Conservation (phyloP, 768 basidiomycete species). For the Lactarius psammicola region DNA sequence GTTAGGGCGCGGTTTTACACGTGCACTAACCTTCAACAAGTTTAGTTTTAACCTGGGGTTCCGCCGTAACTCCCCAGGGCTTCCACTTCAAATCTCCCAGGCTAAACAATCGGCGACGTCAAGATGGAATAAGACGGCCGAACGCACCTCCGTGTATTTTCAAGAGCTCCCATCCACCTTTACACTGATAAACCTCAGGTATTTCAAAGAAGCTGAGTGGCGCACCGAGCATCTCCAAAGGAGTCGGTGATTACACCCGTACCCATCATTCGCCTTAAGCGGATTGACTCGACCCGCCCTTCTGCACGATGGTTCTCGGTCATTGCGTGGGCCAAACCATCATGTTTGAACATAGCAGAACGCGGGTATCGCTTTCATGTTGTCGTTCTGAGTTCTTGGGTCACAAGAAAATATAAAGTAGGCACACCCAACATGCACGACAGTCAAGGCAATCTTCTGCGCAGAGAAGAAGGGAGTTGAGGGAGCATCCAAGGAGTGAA, state of each 20-base stretch:
- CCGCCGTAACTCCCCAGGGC: conserved; percentile 86
- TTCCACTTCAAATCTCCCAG: conserved; percentile 90
- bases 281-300: conserved; percentile 75
- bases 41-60: conserved; percentile 81
- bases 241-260: conserved; percentile 88
- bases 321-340: conserved; percentile 76
- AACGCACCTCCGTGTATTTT: conserved; percentile 83
- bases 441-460: conserved; percentile 69
- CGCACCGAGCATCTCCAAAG: conserved; percentile 86
- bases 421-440: conserved; percentile 88
- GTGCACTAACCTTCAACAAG: conserved; percentile 64
- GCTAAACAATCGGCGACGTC: conserved; percentile 39
- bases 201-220: neutral
- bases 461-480: conserved; percentile 82
- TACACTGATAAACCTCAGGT: neutral
- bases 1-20: too few species aligned
- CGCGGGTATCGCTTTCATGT: conserved; percentile 74
- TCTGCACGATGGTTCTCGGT: conserved; percentile 98
- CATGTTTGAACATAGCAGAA: conserved; percentile 72
- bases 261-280: conserved; percentile 88
- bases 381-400: neutral
- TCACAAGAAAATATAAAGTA: neutral
- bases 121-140: neutral
- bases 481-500: conserved; percentile 88
- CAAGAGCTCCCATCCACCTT: conserved; percentile 94